Evolutionary conservation across 495 filamentous ascomycete species (phyloP).

Genomic region (Venustampulla echinocandica): DNA sequence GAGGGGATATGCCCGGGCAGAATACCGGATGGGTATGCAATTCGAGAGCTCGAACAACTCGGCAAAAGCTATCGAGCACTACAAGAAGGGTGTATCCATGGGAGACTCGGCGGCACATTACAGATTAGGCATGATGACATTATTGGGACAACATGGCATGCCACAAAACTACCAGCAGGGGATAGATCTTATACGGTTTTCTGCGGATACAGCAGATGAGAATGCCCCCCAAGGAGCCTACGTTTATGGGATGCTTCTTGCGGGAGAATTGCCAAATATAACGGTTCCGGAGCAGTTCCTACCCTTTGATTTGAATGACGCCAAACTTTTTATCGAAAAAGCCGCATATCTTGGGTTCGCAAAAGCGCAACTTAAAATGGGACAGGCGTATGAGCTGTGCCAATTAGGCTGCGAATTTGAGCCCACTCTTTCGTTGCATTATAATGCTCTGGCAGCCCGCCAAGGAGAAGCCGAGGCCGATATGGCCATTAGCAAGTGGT

Average conservation of each 20-base stretch:
- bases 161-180: constrained; percentile 70
- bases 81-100: constrained; percentile 64
- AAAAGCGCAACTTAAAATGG: constrained; percentile 97
- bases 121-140: constrained; percentile 92
- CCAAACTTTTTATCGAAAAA: constrained; percentile 87
- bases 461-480: constrained; percentile 86
- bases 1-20: constrained; percentile 83
- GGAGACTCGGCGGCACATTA: constrained; percentile 92
- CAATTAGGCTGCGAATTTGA: constrained; percentile 92
- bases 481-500: constrained; percentile 98
- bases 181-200: constrained; percentile 69
- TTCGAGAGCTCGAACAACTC: constrained; percentile 90
- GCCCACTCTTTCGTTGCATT: constrained; percentile 84
- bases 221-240: constrained; percentile 97
- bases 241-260: constrained; percentile 91
- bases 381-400: constrained; percentile 88
- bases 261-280: constrained; percentile 82
- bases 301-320: constrained; percentile 62
- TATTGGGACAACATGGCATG: constrained; percentile 87
- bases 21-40: constrained; percentile 97
- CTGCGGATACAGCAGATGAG: constrained; percentile 86
- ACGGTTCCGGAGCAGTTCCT: constrained; percentile 62
- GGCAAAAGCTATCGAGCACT: constrained; percentile 82
- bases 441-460: constrained; percentile 85
- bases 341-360: constrained; percentile 94